phyloP scores from a whole-genome alignment of 1,284 basidiomycete species.

The Trametes sp. region DNA sequence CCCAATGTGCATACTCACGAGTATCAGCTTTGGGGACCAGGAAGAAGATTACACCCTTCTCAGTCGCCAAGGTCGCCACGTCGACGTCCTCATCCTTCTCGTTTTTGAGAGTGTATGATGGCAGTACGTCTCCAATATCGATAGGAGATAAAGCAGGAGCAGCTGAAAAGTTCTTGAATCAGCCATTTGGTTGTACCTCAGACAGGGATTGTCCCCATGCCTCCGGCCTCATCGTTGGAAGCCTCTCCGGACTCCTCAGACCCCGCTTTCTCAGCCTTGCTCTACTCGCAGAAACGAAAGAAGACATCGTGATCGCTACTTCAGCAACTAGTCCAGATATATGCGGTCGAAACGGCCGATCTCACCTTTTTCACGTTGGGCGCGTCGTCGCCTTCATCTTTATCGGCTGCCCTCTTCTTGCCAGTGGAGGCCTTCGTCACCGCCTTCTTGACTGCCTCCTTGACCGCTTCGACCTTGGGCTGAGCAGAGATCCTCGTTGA shows the following conservation, averaged over 20 bases:
- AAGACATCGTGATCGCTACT: too few relatives aligned
- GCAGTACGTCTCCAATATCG: constrained; percentile 81
- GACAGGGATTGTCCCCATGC: neutral
- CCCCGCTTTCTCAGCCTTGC: constrained; percentile 31
- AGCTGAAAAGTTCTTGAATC: neutral
- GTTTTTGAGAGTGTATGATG: constrained; percentile 79
- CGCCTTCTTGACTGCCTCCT: constrained; percentile 32
- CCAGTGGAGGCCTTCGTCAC: constrained; percentile 31
- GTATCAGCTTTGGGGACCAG: constrained; percentile 88
- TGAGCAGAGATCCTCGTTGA: constrained; percentile 42
- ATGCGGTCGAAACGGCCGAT: neutral
- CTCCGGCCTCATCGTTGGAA: constrained; percentile 13
- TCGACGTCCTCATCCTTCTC: constrained; percentile 79
- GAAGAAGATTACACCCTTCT: constrained; percentile 86
- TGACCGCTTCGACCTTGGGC: constrained; percentile 37
- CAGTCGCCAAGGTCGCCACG: constrained; percentile 62
- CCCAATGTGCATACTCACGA: constrained; percentile 54
- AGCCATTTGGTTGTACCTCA: neutral
- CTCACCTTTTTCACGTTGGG: constrained; percentile 42
- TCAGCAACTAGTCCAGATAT: too few relatives aligned
- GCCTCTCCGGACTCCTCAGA: constrained; percentile 26
- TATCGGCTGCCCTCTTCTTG: constrained; percentile 38
- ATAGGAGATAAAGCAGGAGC: constrained; percentile 46
- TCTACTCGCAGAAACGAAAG: too few relatives aligned
- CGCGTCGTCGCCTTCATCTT: constrained; percentile 26